Base-by-base conservation (phyloP, 345 rosid genomes). In the Cardamine resedifolia region DNA sequence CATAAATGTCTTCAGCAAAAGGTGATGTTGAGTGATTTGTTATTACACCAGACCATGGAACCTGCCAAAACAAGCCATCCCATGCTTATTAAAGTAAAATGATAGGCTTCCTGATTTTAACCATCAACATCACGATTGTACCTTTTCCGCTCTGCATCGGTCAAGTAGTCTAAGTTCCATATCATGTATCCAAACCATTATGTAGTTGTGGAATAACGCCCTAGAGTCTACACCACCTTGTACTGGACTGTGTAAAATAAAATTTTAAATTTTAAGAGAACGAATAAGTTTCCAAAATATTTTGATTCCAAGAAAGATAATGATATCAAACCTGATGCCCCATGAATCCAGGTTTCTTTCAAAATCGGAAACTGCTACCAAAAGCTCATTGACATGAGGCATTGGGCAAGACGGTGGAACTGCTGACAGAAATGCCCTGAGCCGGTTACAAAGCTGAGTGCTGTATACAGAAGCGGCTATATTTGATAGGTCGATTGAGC, bases 1-100 rank as follows among this genome's bases (percentile, higher is more conserved):
- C 96, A 65, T 91, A 91, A 90, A 91, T 89, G 75, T 89, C 96
- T 80, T 95, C 97, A 24, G 96, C 96, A 75, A 95, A 95, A 16
- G 96, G 96, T 74, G 96, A 91, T 43, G 97, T 91, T 67, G 90
- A 85, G 79, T 94, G 86, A 72, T 87, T 94, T 76, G 96, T 86
- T 64, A 83, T 70, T 51, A 88, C 89, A 71, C 98, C 97, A 36
- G 91, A 85, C 91, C 95, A 91, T 11, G 91, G 89, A 39, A 91
- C 88, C 97, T 89, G 84, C 68, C 68, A 78, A 58, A 76, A 58
- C 38, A 70, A 16, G 65, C 60, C 74, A 78, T 14, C 28, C 14
- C 12, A 14, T 9, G 15, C 31, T 58, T 39, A 10, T 18, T n/a
- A 67, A 28, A 52, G 21, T 33, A 38, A 23, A 15, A 18, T 47